Evolutionary conservation across 1,284 basidiomycete genomes (phyloP).

Genomic region (Cryptococcus floricola): DNA sequence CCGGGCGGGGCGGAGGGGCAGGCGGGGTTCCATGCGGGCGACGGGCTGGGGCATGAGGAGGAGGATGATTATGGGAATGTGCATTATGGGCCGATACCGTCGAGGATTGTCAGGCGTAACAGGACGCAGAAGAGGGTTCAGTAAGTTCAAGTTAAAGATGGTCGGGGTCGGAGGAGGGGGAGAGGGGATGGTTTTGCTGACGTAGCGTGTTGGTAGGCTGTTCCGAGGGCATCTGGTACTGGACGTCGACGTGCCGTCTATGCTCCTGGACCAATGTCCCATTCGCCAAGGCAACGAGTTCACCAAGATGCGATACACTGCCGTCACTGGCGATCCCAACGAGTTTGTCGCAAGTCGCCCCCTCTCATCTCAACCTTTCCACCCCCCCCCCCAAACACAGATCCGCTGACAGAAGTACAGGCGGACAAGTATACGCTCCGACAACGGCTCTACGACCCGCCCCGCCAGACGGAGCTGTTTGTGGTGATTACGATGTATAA

Average conservation of each 20-base stretch:
- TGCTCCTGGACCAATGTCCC: slow-evolving; percentile 73
- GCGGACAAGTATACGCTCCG: slow-evolving; percentile 74
- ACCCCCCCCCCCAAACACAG: too few relatives aligned
- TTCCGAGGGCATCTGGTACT: slow-evolving; percentile 88
- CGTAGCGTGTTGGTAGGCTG: slow-evolving; percentile 55
- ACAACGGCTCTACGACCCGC: slow-evolving; percentile 73
- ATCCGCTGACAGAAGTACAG: slow-evolving; percentile 10
- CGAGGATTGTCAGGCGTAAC: slow-evolving; percentile 76
- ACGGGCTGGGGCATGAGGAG: slow-evolving; percentile 12
- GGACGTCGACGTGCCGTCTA: slow-evolving; percentile 78
- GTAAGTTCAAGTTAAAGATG: too few relatives aligned
- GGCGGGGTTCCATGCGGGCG: slow-evolving; percentile 6
- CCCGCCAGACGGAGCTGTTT: slow-evolving; percentile 72
- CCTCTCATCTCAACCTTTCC: too few relatives aligned
- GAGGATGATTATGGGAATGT: slow-evolving; percentile 46
- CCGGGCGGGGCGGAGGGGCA: slow-evolving; percentile 9
- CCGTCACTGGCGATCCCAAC: slow-evolving; percentile 90
- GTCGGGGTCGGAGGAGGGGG: too few relatives aligned
- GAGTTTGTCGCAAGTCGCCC: slow-evolving; percentile 63
- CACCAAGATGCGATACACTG: slow-evolving; percentile 89
- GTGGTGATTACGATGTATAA: slow-evolving; percentile 70
- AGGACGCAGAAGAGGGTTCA: slow-evolving; percentile 87
- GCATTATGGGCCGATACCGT: slow-evolving; percentile 76
- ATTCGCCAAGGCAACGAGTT: slow-evolving; percentile 79
- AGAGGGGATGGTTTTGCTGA: too few relatives aligned